Evolutionary conservation across 495 filamentous ascomycete genomes (phyloP).

Genomic region (Neurospora sp.): DNA sequence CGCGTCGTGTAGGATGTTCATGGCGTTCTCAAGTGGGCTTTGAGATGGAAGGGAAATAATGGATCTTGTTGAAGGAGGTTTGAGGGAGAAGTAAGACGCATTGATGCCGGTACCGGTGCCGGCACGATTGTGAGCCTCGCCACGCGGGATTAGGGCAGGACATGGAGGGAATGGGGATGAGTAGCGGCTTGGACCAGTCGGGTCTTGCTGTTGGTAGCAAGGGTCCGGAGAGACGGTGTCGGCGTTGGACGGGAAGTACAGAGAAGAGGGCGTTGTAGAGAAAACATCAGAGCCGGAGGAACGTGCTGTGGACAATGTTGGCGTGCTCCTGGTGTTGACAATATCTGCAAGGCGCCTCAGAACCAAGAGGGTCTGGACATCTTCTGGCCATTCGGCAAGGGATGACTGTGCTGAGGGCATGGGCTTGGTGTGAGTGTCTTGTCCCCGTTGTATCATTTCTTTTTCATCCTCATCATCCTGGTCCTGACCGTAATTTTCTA

Average conservation of each 20-base stretch:
- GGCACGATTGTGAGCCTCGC: not conserved
- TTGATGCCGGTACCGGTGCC: not conserved
- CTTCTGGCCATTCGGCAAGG: not conserved
- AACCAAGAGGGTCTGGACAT: not conserved
- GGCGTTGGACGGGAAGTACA: not conserved
- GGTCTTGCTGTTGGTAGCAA: not conserved
- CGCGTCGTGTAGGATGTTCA: not conserved
- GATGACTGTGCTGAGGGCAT: not conserved
- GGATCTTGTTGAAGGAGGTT: not conserved
- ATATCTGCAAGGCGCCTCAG: not conserved
- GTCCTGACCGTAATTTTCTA: not conserved
- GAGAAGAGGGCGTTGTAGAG: not conserved
- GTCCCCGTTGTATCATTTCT: not conserved
- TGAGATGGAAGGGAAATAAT: not conserved
- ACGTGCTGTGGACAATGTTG: not conserved
- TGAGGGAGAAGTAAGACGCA: not conserved
- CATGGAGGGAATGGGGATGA: not conserved
- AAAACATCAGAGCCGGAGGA: too few species aligned
- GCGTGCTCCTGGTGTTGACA: not conserved
- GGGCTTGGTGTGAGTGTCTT: not conserved
- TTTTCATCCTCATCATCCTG: not conserved
- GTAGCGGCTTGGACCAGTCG: not conserved
- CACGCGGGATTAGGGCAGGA: not conserved
- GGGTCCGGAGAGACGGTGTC: not conserved
- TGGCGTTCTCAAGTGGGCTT: not conserved